Evolutionary conservation across 2,329 filamentous ascomycete species (phyloP).

Genomic region (Fusarium sacchari): DNA sequence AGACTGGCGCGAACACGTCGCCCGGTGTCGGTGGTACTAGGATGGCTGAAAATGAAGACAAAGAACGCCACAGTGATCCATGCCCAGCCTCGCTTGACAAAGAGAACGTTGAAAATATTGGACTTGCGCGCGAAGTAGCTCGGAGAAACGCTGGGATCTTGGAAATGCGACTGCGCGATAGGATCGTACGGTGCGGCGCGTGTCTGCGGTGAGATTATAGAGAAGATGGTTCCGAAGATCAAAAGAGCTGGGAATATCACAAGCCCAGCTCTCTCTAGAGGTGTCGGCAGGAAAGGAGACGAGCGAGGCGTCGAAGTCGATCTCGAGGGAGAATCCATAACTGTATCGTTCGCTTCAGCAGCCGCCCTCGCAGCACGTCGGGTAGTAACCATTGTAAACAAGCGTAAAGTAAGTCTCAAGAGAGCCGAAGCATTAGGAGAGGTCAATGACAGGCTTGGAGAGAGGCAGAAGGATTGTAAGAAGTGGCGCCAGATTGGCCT

Average conservation of each 20-base stretch:
- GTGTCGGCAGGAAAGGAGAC: constrained; percentile 74
- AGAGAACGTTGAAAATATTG: constrained; percentile 91
- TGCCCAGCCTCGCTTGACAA: constrained; percentile 95
- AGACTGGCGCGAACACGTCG: constrained; percentile 65
- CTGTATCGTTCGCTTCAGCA: constrained; percentile 20
- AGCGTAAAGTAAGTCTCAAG: neutral
- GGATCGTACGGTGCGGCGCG: constrained; percentile 71
- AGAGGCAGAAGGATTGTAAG: neutral
- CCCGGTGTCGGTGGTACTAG: constrained; percentile 54
- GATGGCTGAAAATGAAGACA: constrained; percentile 75
- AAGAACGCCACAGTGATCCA: constrained; percentile 85
- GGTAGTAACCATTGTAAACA: constrained; percentile 42
- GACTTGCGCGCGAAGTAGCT: constrained; percentile 94
- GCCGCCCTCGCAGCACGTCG: constrained; percentile 40
- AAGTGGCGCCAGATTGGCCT: constrained; percentile 11
- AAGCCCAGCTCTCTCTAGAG: constrained; percentile 72
- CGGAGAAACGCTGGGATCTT: constrained; percentile 66
- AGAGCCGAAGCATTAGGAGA: constrained; percentile 1
- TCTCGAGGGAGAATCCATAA: constrained; percentile 18
- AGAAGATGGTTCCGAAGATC: constrained; percentile 83
- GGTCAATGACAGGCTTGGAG: neutral
- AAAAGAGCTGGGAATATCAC: constrained; percentile 80
- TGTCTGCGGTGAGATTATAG: constrained; percentile 77
- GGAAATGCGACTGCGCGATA: constrained; percentile 70
- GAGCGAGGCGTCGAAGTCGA: constrained; percentile 49